phyloP scores from a whole-genome alignment of 1,139 yeast genomes.

The Yamadazyma blattariae region DNA sequence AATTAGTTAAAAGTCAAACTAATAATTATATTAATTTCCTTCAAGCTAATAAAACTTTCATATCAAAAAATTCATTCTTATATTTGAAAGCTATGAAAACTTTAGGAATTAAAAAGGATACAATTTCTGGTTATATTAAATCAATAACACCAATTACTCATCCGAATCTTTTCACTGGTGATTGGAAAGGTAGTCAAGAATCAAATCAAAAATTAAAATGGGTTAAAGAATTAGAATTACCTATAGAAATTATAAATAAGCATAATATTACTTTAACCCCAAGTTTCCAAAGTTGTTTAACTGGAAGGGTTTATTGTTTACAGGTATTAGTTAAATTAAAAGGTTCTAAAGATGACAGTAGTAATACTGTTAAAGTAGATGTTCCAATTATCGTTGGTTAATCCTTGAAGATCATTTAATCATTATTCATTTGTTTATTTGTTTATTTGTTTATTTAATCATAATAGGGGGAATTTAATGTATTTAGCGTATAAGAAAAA shows the following conservation, averaged over 20 bases:
- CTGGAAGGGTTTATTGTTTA: conserved; percentile 41
- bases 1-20: conserved; percentile 34
- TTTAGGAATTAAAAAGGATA: conserved; percentile 42
- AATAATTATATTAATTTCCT: conserved; percentile 33
- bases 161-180: conserved; percentile 20
- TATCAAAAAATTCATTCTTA: conserved; percentile 34
- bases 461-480: no score
- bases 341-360: conserved; percentile 34
- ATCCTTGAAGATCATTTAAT: no score
- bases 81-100: conserved; percentile 40
- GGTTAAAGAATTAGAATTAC: conserved; percentile 28
- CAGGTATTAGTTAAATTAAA: conserved; percentile 39
- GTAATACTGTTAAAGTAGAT: conserved; percentile 35
- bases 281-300: conserved; percentile 43
- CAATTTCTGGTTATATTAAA: conserved; percentile 36
- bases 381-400: conserved; percentile 44
- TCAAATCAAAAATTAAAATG: conserved; percentile 19
- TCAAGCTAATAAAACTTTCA: conserved; percentile 28
- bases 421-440: no score
- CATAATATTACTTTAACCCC: conserved; percentile 41
- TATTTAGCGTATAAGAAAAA: no score
- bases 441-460: no score
- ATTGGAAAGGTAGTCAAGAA: conserved; percentile 29
- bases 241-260: conserved; percentile 33
- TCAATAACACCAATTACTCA: conserved; percentile 20